phyloP scores from a whole-genome alignment of 2,329 filamentous ascomycete genomes.

The Colletotrichum theobromicola region DNA sequence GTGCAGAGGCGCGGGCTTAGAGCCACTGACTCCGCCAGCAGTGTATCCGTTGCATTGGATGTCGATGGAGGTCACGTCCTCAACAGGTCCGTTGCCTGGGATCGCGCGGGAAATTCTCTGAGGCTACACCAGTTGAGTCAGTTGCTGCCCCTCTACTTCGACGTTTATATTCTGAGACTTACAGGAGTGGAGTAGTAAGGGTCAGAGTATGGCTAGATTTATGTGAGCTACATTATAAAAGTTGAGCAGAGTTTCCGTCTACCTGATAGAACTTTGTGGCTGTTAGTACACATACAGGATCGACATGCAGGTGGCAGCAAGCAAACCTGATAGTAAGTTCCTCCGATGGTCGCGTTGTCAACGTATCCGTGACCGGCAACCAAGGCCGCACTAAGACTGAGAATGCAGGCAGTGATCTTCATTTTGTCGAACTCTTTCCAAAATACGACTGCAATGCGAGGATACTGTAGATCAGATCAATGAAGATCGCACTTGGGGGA shows the following conservation, averaged over 20 bases:
- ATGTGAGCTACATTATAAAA: background rate
- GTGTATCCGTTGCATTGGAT: constrained; percentile 61
- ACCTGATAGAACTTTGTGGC: constrained; percentile 35
- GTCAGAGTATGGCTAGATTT: constrained; percentile 26
- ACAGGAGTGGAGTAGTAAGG: constrained; percentile 8
- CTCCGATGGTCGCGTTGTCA: constrained; percentile 48
- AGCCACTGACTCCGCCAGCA: constrained; percentile 51
- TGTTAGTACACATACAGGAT: background rate
- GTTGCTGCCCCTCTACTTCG: background rate
- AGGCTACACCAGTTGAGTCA: background rate
- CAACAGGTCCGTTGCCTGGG: constrained; percentile 62
- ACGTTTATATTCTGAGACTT: no score
- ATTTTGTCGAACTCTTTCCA: background rate
- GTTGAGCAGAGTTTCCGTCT: background rate
- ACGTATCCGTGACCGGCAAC: constrained; percentile 56
- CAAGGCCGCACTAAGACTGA: constrained; percentile 39
- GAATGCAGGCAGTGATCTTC: constrained; percentile 9
- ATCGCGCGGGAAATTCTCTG: constrained; percentile 56
- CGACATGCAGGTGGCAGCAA: rapidly evolving
- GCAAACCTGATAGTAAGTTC: constrained; percentile 39
- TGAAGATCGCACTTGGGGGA: background rate
- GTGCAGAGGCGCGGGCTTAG: constrained; percentile 57
- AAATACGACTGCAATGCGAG: background rate
- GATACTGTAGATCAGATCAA: background rate
- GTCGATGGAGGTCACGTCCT: constrained; percentile 57